A percentile compares a stretch with the other conserved stretches of the same genome.
phyloP scores from a whole-genome alignment of 768 basidiomycete species.

The Russula vinacea region DNA sequence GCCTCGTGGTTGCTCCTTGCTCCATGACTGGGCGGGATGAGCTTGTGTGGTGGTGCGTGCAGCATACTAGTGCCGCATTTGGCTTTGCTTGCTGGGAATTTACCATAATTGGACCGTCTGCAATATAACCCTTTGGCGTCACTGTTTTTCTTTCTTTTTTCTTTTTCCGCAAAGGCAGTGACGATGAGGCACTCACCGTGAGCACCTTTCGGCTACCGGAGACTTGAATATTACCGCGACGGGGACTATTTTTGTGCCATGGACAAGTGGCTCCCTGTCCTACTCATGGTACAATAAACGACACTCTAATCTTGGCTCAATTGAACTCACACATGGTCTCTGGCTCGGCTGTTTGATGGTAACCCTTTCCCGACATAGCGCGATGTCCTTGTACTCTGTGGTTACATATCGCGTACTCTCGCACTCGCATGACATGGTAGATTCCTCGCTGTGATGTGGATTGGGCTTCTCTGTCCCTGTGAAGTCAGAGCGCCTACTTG shows the following conservation, averaged over 20 bases:
- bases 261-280: no score
- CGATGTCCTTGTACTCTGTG: not conserved
- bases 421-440: no score
- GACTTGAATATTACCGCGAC: not conserved
- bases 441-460: no score
- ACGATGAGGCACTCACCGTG: conserved; percentile 7
- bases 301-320: not conserved
- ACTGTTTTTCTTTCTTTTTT: not conserved
- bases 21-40: not conserved
- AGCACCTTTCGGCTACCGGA: not conserved
- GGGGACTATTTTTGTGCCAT: not conserved
- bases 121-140: conserved; percentile 7
- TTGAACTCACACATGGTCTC: not conserved
- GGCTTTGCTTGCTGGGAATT: not conserved
- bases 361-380: not conserved
- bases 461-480: no score
- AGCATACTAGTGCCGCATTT: not conserved
- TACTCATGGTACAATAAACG: no score
- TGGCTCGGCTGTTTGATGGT: not conserved
- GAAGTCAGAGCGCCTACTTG: no score
- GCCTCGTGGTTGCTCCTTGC: not conserved
- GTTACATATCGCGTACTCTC: not conserved
- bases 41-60: not conserved
- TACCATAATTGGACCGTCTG: not conserved
- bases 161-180: not conserved